A percentile compares a stretch with the other conserved stretches of the same genome.
Conservation (phyloP, 352 stramenopile genomes). For the Hyaloperonospora brassicae region DNA sequence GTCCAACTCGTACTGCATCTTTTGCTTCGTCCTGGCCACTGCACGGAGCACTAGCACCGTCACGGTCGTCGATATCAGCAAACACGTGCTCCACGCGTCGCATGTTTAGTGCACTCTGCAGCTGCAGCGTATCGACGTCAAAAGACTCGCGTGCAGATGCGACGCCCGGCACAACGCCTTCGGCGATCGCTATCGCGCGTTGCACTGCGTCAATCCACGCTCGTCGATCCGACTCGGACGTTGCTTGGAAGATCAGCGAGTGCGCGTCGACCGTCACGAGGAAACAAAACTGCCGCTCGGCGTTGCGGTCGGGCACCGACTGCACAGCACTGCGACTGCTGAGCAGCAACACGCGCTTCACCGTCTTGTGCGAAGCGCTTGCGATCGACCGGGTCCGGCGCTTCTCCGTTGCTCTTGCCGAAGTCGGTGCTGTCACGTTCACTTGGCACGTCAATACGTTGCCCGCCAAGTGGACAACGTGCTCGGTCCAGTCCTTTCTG, state of each 20-base stretch:
- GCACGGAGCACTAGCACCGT: constrained; percentile 5
- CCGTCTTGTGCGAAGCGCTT: constrained; percentile 14
- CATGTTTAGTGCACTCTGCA: constrained; percentile 50
- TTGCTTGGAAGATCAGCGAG: constrained; percentile 61
- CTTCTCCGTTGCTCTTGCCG: constrained; percentile 9
- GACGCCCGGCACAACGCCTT: constrained; percentile 42
- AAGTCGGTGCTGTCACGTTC: constrained; percentile 18
- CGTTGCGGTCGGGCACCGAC: constrained; percentile 50
- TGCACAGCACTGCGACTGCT: constrained; percentile 48
- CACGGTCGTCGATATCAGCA: constrained; percentile 26
- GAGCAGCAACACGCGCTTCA: constrained; percentile 37
- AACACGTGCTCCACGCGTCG: constrained; percentile 27
- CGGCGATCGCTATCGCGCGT: constrained; percentile 59
- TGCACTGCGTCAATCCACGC: constrained; percentile 58
- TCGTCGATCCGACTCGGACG: constrained; percentile 34
- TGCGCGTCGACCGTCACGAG: constrained; percentile 50
- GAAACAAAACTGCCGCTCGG: constrained; percentile 60
- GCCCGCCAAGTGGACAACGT: constrained; percentile 55
- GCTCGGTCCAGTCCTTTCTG: constrained; percentile 41
- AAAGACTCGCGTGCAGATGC: constrained; percentile 27
- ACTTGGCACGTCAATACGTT: constrained; percentile 49
- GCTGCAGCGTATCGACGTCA: constrained; percentile 45
- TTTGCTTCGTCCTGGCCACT: constrained; percentile 17
- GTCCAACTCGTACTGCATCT: background rate
- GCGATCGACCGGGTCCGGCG: constrained; percentile 9